Conservation (phyloP, 2,329 filamentous ascomycete species). For the Clathrospora elynae region DNA sequence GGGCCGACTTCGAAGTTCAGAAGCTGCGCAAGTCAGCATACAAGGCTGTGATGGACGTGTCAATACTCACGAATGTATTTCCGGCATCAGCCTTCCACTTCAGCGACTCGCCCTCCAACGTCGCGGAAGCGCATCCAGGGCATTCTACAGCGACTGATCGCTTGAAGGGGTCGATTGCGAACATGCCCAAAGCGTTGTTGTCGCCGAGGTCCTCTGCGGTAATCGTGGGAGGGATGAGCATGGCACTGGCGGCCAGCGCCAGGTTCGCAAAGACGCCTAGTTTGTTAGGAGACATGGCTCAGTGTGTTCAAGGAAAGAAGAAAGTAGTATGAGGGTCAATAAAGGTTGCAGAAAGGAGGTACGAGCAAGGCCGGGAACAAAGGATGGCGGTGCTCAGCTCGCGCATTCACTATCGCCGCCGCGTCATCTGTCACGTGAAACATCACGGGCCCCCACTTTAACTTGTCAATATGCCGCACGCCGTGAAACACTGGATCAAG, state of each 20-base stretch:
- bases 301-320: conserved; percentile 20
- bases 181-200: conserved; percentile 36
- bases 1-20: conserved; percentile 47
- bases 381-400: conserved; percentile 18
- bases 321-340: conserved; percentile 14
- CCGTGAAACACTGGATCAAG: conserved; percentile 14
- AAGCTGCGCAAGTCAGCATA: conserved; percentile 36
- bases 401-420: conserved; percentile 12
- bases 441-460: conserved; percentile 6
- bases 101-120: conserved; percentile 24
- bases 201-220: conserved; percentile 36
- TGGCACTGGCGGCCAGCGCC: conserved; percentile 45
- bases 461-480: conserved; percentile 13
- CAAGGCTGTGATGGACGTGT: conserved; percentile 1
- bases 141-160: conserved; percentile 44
- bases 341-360: conserved; percentile 18
- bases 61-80: conserved; percentile 43
- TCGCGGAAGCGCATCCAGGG: conserved; percentile 41
- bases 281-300: conserved; percentile 39
- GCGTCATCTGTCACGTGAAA: conserved; percentile 21
- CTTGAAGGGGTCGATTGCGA: conserved; percentile 41
- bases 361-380: conserved; percentile 17
- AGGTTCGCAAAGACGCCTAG: conserved; percentile 43
- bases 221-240: conserved; percentile 44
- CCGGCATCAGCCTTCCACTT: conserved; percentile 40